Evolutionary conservation across 257 asterid species (phyloP), one percentile per base, ranked within the genome.

Genomic region (Buddleja alternifolia): DNA sequence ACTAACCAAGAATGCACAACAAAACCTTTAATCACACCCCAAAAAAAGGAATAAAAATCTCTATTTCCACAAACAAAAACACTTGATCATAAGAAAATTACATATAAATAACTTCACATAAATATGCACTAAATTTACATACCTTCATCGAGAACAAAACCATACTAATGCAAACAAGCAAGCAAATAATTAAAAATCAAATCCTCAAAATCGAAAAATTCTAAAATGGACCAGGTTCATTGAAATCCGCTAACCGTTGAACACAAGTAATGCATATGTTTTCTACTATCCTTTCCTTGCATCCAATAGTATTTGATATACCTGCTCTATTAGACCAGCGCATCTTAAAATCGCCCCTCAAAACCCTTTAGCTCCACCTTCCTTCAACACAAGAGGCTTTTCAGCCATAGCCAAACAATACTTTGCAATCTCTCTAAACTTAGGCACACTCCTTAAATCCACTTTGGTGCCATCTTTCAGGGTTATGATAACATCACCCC

Each of bases 401-500:
- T 80, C 89, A 60, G 96, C 86, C 99, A 93, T 83, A 10, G 89
- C 48, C 62, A 88, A 82, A 54, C 95, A 88, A 50, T 88, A 93
- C 64, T 85, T 93, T 1, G 99, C 97, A 77, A 93, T 90, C 79
- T 93, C 96, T 65, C 99, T 88, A 70, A 93, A 93, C 73, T 90
- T 88, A 6, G 99, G 99, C 68, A 93, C 97, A 73, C 99, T 90
- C 74, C 99, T 84, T 62, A 93, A 75, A 76, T 93, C 99, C 56
- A 93, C 95, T 82, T 81, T 88, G 0, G 96, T 87, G 0, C 97
- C 99, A 77, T 93, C 97, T 41, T 66, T 89, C 66, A 93, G 71
- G 10, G 99, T 89, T 14, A 93, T 93, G 78, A 93, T 78, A 59
- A 93, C 80, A 57, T 93, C 97, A 48, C 97, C 97, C 97, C 99